Evolutionary conservation across 805 yeast species (phyloP).

Genomic region (Teunomyces gatunensis): DNA sequence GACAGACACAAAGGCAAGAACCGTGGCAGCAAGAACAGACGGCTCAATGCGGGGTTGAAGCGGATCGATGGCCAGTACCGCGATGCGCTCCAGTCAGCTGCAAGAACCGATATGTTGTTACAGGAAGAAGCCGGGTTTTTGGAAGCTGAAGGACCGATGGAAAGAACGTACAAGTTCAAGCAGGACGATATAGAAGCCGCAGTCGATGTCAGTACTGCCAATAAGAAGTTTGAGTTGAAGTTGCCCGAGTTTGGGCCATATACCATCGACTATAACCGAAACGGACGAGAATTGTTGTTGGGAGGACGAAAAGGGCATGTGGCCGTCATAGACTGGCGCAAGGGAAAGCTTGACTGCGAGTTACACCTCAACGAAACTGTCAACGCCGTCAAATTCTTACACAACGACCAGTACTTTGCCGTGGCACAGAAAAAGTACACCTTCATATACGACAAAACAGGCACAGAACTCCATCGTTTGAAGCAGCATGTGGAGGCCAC

Average conservation of each 20-base stretch:
- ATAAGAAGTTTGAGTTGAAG: conserved; percentile 70
- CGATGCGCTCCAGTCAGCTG: conserved; percentile 79
- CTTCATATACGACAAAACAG: conserved; percentile 86
- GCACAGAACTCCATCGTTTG: conserved; percentile 87
- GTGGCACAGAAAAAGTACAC: conserved; percentile 96
- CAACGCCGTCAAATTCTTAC: conserved; percentile 84
- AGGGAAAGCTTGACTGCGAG: conserved; percentile 79
- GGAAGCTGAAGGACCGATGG: conserved; percentile 91
- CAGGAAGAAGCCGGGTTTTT: conserved; percentile 83
- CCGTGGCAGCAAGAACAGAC: conserved; percentile 46
- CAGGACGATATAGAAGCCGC: conserved; percentile 75
- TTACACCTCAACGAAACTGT: conserved; percentile 85
- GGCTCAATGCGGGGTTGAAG: conserved; percentile 62
- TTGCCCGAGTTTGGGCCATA: conserved; percentile 87
- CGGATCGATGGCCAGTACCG: conserved; percentile 68
- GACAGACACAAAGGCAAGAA: conserved; percentile 5
- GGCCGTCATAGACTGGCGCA: conserved; percentile 94
- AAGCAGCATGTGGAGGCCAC: conserved; percentile 88
- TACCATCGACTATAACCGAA: conserved; percentile 72
- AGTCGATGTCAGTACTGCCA: conserved; percentile 75
- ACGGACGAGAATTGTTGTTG: conserved; percentile 80
- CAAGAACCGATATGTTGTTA: conserved; percentile 78
- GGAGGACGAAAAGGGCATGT: conserved; percentile 94
- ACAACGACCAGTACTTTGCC: conserved; percentile 91
- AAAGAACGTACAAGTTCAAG: conserved; percentile 78